Conservation (phyloP, 1,139 yeast genomes). For the Yamadazyma kanchanaburiensis region DNA sequence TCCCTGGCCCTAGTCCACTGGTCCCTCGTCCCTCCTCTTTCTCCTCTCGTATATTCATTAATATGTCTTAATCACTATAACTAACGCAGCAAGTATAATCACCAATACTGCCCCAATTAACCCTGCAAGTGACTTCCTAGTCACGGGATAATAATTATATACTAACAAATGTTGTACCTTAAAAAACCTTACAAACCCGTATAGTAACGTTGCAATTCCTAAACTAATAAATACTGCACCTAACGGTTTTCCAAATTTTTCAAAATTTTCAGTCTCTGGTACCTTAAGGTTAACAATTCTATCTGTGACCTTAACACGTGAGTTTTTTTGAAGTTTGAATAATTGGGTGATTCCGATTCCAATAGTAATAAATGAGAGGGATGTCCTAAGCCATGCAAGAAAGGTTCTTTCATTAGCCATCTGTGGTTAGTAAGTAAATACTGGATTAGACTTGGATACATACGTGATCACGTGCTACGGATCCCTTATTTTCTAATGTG, state of each 20-base stretch:
- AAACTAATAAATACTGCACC: conserved; percentile 33
- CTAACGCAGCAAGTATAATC: conserved; percentile 22
- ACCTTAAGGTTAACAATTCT: conserved; percentile 8
- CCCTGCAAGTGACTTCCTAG: conserved; percentile 21
- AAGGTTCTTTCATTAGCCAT: conserved; percentile 78
- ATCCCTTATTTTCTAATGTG: conserved; percentile 41
- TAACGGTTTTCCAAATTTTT: conserved; percentile 31
- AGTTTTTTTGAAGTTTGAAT: conserved; percentile 27
- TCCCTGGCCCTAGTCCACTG: too few relatives aligned
- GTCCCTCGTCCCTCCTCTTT: too few relatives aligned
- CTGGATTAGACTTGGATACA: too few relatives aligned
- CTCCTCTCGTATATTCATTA: too few relatives aligned
- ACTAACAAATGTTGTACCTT: conserved; percentile 29
- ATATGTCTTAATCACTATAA: conserved; percentile 17
- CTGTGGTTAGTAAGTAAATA: too few relatives aligned
- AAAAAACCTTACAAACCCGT: conserved; percentile 33
- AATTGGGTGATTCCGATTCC: conserved; percentile 44
- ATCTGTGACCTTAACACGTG: conserved; percentile 16
- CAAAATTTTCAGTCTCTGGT: conserved; percentile 5
- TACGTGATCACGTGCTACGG: conserved; percentile 48
- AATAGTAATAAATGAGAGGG: conserved; percentile 38
- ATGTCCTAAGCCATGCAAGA: conserved; percentile 72
- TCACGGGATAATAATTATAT: conserved; percentile 27
- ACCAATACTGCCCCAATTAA: conserved; percentile 19
- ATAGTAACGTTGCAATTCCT: conserved; percentile 32